These are phyloP conservation scores for Clarireedia sp. DNA, from an alignment of 2,329 filamentous ascomycete species.

Conservation along the genomic window DNA sequence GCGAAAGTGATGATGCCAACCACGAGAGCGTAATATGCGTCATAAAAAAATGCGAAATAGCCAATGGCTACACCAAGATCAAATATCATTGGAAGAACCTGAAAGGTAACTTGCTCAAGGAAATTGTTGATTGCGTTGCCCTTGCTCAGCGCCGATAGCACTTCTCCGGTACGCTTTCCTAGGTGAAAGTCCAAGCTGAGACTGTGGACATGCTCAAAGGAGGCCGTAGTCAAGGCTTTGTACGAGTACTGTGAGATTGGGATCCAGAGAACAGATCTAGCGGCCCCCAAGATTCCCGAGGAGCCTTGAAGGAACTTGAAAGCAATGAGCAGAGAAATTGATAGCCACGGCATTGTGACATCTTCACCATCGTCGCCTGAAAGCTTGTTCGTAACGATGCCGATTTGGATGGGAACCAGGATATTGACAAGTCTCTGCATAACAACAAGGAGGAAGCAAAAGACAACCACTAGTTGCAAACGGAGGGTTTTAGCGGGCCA, in stretches of 20 bases:
- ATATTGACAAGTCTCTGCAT: slow-evolving; percentile 80
- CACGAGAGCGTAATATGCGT: slow-evolving; percentile 83
- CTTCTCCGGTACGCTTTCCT: slow-evolving; percentile 92
- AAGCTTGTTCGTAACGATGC: slow-evolving; percentile 69
- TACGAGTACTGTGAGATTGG: slow-evolving; percentile 97
- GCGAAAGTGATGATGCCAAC: slow-evolving; percentile 87
- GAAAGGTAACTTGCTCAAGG: slow-evolving; percentile 91
- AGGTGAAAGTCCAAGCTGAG: slow-evolving; percentile 95
- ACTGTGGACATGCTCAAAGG: slow-evolving; percentile 94
- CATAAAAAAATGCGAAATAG: slow-evolving; percentile 71
- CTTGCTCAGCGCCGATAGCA: slow-evolving; percentile 91
- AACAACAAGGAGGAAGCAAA: slow-evolving; percentile 76
- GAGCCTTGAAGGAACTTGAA: slow-evolving; percentile 79
- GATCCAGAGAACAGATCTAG: slow-evolving; percentile 84
- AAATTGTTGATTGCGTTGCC: slow-evolving; percentile 95
- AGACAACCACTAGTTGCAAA: slow-evolving; percentile 69
- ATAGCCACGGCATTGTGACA: slow-evolving; percentile 54
- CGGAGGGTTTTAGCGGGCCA: slow-evolving; percentile 78
- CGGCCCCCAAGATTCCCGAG: slow-evolving; percentile 77
- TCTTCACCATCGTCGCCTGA: slow-evolving; percentile 43
- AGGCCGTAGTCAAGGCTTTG: slow-evolving; percentile 83
- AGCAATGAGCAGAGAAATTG: slow-evolving; percentile 68
- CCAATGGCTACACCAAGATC: slow-evolving; percentile 80
- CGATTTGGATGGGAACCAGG: slow-evolving; percentile 74
- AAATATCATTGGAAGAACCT: slow-evolving; percentile 88